These are phyloP conservation scores for Trapa bicornis DNA, from an alignment of 345 rosid species.

Conservation along the genomic window DNA sequence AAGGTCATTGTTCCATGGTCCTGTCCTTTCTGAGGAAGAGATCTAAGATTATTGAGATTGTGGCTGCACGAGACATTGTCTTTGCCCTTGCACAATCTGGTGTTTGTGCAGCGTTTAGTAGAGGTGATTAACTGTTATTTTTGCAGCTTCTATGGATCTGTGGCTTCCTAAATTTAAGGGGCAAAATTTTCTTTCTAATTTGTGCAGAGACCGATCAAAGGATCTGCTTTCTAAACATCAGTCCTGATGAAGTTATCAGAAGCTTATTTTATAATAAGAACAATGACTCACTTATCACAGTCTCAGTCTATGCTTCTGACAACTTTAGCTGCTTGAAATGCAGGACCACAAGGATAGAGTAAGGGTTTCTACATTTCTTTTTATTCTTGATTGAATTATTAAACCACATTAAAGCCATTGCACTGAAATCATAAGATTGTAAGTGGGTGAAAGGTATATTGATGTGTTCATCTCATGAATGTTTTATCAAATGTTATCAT, in stretches of 20 bases:
- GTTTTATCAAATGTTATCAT: background rate
- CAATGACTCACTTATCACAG: conserved; percentile 60
- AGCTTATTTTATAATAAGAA: conserved; percentile 58
- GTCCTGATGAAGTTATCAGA: conserved; percentile 51
- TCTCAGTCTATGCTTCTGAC: conserved; percentile 54
- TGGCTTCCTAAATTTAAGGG: background rate
- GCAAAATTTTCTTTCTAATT: background rate
- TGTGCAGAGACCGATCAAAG: conserved; percentile 48
- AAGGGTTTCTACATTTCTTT: conserved; percentile 10
- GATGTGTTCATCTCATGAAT: background rate
- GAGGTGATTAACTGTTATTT: conserved; percentile 22
- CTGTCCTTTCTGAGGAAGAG: conserved; percentile 35
- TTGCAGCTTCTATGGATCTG: background rate
- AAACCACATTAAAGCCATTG: background rate
- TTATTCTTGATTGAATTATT: conserved; percentile 1
- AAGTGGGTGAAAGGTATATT: background rate
- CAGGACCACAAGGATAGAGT: conserved; percentile 60
- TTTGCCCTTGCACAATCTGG: conserved; percentile 55
- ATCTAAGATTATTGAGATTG: conserved; percentile 39
- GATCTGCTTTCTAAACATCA: conserved; percentile 55
- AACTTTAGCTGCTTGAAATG: conserved; percentile 57
- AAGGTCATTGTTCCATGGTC: conserved; percentile 29
- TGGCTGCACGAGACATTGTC: conserved; percentile 41
- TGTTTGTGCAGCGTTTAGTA: conserved; percentile 47
- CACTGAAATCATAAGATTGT: background rate